Evolutionary conservation across 495 filamentous ascomycete genomes (phyloP).

Genomic region (Xylaria palmicola): DNA sequence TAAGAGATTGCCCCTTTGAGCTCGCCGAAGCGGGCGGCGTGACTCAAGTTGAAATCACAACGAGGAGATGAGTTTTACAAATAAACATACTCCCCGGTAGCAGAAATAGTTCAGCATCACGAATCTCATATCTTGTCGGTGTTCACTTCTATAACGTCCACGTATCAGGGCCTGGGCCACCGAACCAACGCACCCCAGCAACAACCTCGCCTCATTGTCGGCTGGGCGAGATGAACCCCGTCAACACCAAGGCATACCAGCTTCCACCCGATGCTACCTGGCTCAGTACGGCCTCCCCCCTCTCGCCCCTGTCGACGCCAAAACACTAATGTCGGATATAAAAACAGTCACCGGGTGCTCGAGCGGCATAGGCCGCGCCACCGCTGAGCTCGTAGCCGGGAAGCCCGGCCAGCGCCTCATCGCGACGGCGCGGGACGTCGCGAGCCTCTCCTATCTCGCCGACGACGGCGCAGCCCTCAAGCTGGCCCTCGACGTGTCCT

Average conservation of each 20-base stretch:
- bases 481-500: conserved; percentile 43
- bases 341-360: conserved; percentile 49
- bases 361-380: conserved; percentile 41
- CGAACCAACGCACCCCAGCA: no score
- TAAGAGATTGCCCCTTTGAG: no score
- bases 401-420: conserved; percentile 42
- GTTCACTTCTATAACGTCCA: no score
- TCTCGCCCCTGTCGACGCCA: background rate
- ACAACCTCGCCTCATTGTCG: background rate
- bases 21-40: no score
- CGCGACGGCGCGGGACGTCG: conserved; percentile 40
- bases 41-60: no score
- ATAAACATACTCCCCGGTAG: no score
- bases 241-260: conserved; percentile 36
- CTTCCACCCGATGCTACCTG: conserved; percentile 45
- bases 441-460: conserved; percentile 39
- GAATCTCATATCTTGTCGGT: no score
- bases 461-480: conserved; percentile 37
- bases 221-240: conserved; percentile 21
- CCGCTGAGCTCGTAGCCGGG: conserved; percentile 36
- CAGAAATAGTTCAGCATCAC: no score
- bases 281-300: conserved; percentile 36
- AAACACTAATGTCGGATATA: background rate
- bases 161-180: no score
- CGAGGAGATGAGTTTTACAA: no score